phyloP scores from a whole-genome alignment of 148 eudicot genomes.

The Rhododendron williamsianum region DNA sequence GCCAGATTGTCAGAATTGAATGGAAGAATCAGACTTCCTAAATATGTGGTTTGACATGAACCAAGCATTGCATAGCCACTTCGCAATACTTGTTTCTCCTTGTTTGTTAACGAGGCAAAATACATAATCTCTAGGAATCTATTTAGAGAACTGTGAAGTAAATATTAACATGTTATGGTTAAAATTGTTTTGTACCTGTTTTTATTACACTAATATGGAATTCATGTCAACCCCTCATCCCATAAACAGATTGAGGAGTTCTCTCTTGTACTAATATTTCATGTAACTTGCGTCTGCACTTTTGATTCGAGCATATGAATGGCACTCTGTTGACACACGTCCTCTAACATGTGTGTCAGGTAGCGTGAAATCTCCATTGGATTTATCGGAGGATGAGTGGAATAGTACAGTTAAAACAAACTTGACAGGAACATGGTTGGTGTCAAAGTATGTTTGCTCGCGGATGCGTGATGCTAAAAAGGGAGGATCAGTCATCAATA shows the following conservation, averaged over 20 bases:
- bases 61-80: background rate
- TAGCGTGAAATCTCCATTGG: slow-evolving; percentile 24
- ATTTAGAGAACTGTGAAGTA: background rate
- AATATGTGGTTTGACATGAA: background rate
- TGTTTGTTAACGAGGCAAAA: background rate
- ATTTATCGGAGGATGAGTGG: slow-evolving; percentile 38
- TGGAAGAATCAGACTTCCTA: background rate
- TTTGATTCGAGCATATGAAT: background rate
- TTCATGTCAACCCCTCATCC: background rate
- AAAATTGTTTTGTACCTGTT: background rate
- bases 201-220: background rate
- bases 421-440: slow-evolving; percentile 41
- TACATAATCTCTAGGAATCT: background rate
- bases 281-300: background rate
- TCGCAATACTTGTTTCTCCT: background rate
- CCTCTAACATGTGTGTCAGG: slow-evolving; percentile 22
- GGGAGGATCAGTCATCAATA: slow-evolving; percentile 43
- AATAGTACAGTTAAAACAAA: slow-evolving; percentile 28
- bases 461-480: slow-evolving; percentile 30
- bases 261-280: background rate
- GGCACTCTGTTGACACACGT: background rate
- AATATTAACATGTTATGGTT: background rate
- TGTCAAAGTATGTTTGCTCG: slow-evolving; percentile 35
- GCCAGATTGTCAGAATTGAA: background rate
- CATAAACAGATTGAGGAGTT: background rate